Base-by-base conservation (phyloP, 768 basidiomycete species). In the Saitozyma podzolica region DNA sequence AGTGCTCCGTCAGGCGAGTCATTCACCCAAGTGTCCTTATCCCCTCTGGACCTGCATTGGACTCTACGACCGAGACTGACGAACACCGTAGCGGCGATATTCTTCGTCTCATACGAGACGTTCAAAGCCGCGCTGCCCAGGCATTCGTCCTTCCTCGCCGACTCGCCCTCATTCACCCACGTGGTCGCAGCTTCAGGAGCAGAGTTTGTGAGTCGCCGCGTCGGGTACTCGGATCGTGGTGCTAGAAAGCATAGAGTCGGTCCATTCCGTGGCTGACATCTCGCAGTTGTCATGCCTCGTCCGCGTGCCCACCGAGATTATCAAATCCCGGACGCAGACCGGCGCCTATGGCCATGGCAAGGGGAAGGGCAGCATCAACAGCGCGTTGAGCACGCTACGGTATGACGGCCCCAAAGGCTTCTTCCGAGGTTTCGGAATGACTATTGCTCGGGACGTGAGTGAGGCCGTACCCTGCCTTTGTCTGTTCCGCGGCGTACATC, bases 291-390 rank as follows among this genome's bases (percentile, higher is more conserved):
- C 94, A 41, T 98, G 94, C 78, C 82, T 95, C 56, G 85, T 98
- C 55, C 89, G 94, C 53, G 94, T 98, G 2, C 94, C 94, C 0
- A 96, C 94, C 0, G 95, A 97, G 78, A 89, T 98, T 40, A 89
- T 97, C 80, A 98, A 98, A 78, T 94, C 91, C 9, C 85, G 94
- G 3, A 88, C 86, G 62, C 95, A 97, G 76, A 92, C 92, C 0
- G 88, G 88, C 16, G 85, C 85, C 9, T 93, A 94, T 69, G 86
- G 86, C 8, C 64, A 70, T 0, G 74, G 70, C 9, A 71, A 64
- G 50, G 60, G 60, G 45, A 71, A 64, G 50, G 60, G 60, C 49
- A 79, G 73, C 61, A 68, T 78, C 50, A 61, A 71, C 56, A 79
- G 73, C 17, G 78, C 72, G 19, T 70, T 76, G 53, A 67, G 61